A percentile compares a stretch with the other conserved stretches of the same genome.
phyloP scores from a whole-genome alignment of 140 eudicot species.

The Oenanthe javanica region DNA sequence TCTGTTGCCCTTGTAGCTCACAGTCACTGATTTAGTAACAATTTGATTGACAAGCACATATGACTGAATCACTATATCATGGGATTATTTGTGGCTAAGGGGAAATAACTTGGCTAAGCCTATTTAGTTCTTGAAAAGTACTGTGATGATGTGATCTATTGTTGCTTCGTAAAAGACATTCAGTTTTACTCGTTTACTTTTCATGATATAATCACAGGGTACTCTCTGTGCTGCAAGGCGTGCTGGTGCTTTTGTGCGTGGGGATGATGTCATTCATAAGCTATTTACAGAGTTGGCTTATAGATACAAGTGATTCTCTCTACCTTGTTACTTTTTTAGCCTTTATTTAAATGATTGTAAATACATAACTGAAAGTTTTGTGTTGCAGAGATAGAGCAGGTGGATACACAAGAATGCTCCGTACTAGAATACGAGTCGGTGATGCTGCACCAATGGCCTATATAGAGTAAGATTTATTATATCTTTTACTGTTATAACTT shows the following conservation, averaged over 20 bases:
- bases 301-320: conserved; percentile 64
- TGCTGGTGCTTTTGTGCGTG: conserved; percentile 95
- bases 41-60: background rate
- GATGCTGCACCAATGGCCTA: conserved; percentile 99
- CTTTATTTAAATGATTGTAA: conserved; percentile 8
- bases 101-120: background rate
- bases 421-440: conserved; percentile 94
- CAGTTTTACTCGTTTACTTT: background rate
- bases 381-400: conserved; percentile 83
- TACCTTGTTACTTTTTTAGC: conserved; percentile 6
- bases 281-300: conserved; percentile 90
- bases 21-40: background rate
- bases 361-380: conserved; percentile 6
- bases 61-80: background rate
- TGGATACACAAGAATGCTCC: conserved; percentile 90
- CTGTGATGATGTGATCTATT: background rate
- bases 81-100: background rate
- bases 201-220: conserved; percentile 43
- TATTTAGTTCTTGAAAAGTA: background rate
- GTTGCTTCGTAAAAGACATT: background rate
- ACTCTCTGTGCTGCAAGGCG: conserved; percentile 92
- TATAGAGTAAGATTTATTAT: conserved; percentile 59
- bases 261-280: conserved; percentile 95
- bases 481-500: background rate
- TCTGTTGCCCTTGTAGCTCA: background rate